Conservation (phyloP, 2,329 filamentous ascomycete genomes). For the Exophiala dermatitidis region DNA sequence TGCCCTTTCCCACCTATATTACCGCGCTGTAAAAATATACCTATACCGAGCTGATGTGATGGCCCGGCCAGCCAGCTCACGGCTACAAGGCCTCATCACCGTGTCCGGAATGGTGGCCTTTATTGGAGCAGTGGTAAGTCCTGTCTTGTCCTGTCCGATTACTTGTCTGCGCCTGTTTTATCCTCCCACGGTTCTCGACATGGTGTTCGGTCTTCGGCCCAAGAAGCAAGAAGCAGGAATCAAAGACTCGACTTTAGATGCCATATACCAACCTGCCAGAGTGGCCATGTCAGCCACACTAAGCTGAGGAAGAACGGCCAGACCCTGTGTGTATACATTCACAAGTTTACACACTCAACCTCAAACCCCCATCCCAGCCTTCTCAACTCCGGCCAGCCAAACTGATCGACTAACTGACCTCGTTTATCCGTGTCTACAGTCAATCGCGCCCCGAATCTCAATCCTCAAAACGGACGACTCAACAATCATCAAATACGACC, state of each 20-base stretch:
- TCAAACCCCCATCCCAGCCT: no score
- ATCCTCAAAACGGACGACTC: slow-evolving; percentile 7
- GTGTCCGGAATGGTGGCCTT: slow-evolving; percentile 11
- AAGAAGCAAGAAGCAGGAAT: no score
- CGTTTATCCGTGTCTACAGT: not conserved
- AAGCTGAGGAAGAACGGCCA: no score
- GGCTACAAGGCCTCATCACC: slow-evolving; percentile 6
- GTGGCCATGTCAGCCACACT: no score
- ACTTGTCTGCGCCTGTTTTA: not conserved
- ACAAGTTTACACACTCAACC: no score
- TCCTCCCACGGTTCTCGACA: not conserved
- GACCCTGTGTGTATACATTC: no score
- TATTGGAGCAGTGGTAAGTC: slow-evolving; percentile 12
- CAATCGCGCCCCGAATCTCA: slow-evolving; percentile 9
- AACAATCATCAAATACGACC: slow-evolving; percentile 14
- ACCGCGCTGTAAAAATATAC: no score
- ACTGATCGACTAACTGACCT: not conserved
- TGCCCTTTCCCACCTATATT: no score
- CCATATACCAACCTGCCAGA: no score
- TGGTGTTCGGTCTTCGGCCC: no score
- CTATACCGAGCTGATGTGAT: not conserved
- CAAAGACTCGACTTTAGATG: no score
- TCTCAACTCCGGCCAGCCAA: not conserved
- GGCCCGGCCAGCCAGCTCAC: slow-evolving; percentile 4
- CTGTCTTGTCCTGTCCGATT: not conserved